Base-by-base conservation (phyloP, 2,329 filamentous ascomycete species). In the Elsinoe necatrix region DNA sequence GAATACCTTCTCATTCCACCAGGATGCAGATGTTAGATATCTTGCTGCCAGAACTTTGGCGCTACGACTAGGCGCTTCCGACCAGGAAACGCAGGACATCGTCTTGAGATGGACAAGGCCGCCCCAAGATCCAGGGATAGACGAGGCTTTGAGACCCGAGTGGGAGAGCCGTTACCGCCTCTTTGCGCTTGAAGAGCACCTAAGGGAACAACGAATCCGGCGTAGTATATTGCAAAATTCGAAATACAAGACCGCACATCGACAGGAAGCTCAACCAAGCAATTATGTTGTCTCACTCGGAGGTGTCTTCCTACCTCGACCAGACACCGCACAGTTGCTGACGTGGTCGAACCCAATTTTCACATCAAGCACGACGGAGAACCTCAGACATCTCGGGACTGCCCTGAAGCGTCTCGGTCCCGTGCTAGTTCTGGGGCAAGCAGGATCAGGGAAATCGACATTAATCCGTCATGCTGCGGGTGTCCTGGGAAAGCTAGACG, bases 391-490 rank as follows among this genome's bases (percentile, higher is more conserved):
- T 9, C 78, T 97, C 57, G 86, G 87, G 1, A 71, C 72, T 25
- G 79, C 84, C 47, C 74, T 98, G 27, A 83, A 86, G 43, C 76
- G 77, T 3, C 69, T 80, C 0, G 82, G 83, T 0, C 89, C 95
- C 0, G 77, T 96, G 34, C 76, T 98, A 18, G 77, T 98, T 3
- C 82, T 89, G 61, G 93, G 93, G 1, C 75, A 88, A 12, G 82
- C 92, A 6, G 92, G 95, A 18, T 87, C 87, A 29, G 93, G 93
- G 52, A 99, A 99, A 75, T 96, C 93, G 0, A 84, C 88, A 0
- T 72, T 95, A 18, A 82, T 95, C 12, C 86, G 89, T 61, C 86
- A 96, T 68, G 80, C 92, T 59, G 91, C 92, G 21, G 82, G 81
- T 64, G 81, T 86, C 63, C 80, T 97, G 56, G 87, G 87, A 60